Percentiles rank a stretch among this genome's conserved stretches.
phyloP scores from a whole-genome alignment of 2,329 filamentous ascomycete genomes.

The Cercospora sp. region DNA sequence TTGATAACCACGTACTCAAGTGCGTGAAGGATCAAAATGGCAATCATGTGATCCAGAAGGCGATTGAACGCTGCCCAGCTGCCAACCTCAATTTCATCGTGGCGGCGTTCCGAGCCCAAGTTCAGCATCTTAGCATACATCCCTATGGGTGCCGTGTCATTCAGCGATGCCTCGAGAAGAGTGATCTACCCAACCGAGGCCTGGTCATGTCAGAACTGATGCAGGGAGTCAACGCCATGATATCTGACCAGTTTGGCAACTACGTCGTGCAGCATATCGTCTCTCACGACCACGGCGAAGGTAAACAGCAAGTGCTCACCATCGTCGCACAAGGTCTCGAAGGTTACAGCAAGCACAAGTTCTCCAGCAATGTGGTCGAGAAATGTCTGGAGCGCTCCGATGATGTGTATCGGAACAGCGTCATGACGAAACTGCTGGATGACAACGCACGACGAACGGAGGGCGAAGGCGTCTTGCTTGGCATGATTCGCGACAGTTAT shows the following conservation, averaged over 20 bases:
- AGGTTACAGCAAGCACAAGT: constrained; percentile 86
- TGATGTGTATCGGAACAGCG: constrained; percentile 65
- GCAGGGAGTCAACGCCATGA: constrained; percentile 66
- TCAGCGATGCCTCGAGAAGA: constrained; percentile 85
- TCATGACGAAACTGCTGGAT: constrained; percentile 62
- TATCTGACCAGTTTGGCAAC: constrained; percentile 89
- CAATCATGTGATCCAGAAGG: constrained; percentile 95
- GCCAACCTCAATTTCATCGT: constrained; percentile 84
- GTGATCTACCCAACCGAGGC: constrained; percentile 62
- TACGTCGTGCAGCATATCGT: constrained; percentile 96
- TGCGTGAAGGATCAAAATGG: constrained; percentile 87
- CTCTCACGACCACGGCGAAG: constrained; percentile 69
- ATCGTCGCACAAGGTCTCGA: constrained; percentile 72
- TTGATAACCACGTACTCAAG: constrained; percentile 71
- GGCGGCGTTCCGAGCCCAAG: constrained; percentile 72
- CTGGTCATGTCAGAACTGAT: constrained; percentile 79
- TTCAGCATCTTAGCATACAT: constrained; percentile 73
- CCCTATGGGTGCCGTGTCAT: constrained; percentile 89
- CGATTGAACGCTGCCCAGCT: constrained; percentile 76
- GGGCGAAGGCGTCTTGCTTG: constrained; percentile 68
- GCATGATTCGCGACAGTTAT: constrained; percentile 84
- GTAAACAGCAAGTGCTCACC: constrained; percentile 70
- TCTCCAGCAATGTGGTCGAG: constrained; percentile 95
- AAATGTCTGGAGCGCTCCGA: constrained; percentile 78
- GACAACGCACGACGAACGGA: constrained; percentile 49